A percentile compares a stretch with the other conserved stretches of the same genome.
Conservation (phyloP, 768 basidiomycete genomes). For the Auricularia sp. region DNA sequence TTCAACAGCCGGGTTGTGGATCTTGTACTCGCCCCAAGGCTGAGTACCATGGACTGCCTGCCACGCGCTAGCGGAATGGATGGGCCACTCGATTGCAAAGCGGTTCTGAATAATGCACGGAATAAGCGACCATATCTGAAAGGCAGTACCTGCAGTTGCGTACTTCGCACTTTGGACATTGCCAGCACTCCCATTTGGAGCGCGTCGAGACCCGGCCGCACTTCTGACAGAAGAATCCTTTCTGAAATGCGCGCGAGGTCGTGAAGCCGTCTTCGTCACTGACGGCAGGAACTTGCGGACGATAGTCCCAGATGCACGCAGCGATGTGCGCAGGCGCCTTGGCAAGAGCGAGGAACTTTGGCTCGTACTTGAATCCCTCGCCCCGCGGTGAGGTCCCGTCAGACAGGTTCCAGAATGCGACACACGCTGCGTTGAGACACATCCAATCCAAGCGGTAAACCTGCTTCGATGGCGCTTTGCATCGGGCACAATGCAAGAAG, state of each 20-base stretch:
- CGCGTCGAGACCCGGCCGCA: neutral
- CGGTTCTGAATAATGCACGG: neutral
- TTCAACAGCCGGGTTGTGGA: neutral
- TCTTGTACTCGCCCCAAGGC: neutral
- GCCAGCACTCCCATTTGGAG: neutral
- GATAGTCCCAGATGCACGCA: neutral
- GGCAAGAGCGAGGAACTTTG: neutral
- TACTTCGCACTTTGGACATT: neutral
- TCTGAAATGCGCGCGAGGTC: neutral
- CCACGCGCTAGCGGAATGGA: neutral
- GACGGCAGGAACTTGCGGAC: neutral
- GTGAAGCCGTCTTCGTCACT: neutral
- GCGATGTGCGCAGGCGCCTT: neutral
- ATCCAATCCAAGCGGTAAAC: conserved; percentile 51
- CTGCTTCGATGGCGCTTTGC: conserved; percentile 36
- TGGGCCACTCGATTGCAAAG: neutral
- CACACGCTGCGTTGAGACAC: conserved; percentile 32
- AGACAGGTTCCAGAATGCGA: neutral
- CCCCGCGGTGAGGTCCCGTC: neutral
- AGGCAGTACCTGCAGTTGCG: neutral
- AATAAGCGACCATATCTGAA: neutral
- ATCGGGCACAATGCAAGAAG: conserved; percentile 29
- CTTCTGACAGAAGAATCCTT: neutral
- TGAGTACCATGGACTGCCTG: neutral
- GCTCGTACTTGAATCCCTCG: neutral